Base-by-base conservation (phyloP, 768 basidiomycete species). In the Macrolepiota dolichaula region DNA sequence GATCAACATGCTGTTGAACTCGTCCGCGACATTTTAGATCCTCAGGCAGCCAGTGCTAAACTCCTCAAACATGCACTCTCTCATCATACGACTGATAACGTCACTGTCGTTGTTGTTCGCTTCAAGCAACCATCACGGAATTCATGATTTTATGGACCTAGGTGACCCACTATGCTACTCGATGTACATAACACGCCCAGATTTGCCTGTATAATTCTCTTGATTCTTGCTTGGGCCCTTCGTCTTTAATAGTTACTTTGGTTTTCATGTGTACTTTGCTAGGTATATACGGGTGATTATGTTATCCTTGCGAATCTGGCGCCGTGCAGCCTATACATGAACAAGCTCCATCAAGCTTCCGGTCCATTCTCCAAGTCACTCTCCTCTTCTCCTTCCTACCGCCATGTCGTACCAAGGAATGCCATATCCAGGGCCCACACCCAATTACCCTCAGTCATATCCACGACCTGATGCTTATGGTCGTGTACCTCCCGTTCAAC, bases 11-110 rank as follows among this genome's bases (percentile, higher is more conserved):
- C 96, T 3, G 87, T 96, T 37, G 91, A 98, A 59, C 83, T 96
- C 55, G 84, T 97, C 55, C 85, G 86, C 53, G 77, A 83, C 37
- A 75, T 86, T 37, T 69, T 77, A 25, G 91, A 97, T 71, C 86
- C 97, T 10, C 94, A 97, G 70, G 80, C 83, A 64, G 96, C 96
- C 4, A 90, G 88, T 66, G 76, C 84, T 51, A 81, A 76, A 59
- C 79, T 92, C 61, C 79, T 98, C 60, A 86, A 92, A 62, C 87
- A 96, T 67, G 97, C 97, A 17, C 81, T 97, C 53, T 78, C 83
- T 15, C 86, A 91, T 69, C 96, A 94, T 74, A 95, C 95, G 15
- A 91, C 90, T 44, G 97, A 99, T 73, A 99, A 99, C 74, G 87
- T 98, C 53, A 96, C 92, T 37, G 90, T 94, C 29, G 73, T 98